Percentiles rank a stretch among this genome's conserved stretches.
phyloP scores from a whole-genome alignment of 2,329 filamentous ascomycete genomes.

The Beauveria medogensis region DNA sequence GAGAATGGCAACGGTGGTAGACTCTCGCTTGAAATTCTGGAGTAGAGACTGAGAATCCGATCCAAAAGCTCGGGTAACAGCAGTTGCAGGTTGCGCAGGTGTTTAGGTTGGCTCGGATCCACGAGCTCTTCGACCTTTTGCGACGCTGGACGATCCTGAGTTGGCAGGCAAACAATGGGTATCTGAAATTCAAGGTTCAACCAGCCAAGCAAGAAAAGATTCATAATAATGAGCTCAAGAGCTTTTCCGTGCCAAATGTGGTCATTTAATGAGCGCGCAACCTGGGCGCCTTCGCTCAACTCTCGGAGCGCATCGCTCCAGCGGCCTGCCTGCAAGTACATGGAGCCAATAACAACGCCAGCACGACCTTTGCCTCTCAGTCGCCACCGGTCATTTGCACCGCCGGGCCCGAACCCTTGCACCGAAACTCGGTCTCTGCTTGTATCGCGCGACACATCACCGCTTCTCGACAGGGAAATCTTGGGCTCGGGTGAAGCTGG shows the following conservation, averaged over 20 bases:
- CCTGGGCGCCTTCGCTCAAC: conserved; percentile 68
- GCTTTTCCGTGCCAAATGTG: conserved; percentile 98
- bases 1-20: conserved; percentile 63
- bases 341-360: conserved; percentile 69
- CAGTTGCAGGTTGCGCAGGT: conserved; percentile 45
- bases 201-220: conserved; percentile 78
- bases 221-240: conserved; percentile 77
- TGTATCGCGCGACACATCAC: conserved; percentile 40
- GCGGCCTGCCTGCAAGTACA: conserved; percentile 82
- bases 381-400: conserved; percentile 67
- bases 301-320: conserved; percentile 86
- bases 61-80: conserved; percentile 68
- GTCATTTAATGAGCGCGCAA: conserved; percentile 73
- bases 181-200: conserved; percentile 75
- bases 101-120: conserved; percentile 40
- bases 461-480: conserved; percentile 28
- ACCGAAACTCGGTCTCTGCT: conserved; percentile 52
- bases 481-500: conserved; percentile 35
- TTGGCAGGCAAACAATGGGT: conserved; percentile 46
- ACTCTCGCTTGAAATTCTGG: conserved; percentile 60
- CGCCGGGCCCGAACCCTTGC: conserved; percentile 63
- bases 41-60: conserved; percentile 66
- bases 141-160: conserved; percentile 36
- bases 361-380: conserved; percentile 75
- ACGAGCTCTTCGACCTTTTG: conserved; percentile 20